Evolutionary conservation across 2,329 filamentous ascomycete species (phyloP), one percentile per base, ranked within the genome.

Genomic region (Aureobasidium sp.): DNA sequence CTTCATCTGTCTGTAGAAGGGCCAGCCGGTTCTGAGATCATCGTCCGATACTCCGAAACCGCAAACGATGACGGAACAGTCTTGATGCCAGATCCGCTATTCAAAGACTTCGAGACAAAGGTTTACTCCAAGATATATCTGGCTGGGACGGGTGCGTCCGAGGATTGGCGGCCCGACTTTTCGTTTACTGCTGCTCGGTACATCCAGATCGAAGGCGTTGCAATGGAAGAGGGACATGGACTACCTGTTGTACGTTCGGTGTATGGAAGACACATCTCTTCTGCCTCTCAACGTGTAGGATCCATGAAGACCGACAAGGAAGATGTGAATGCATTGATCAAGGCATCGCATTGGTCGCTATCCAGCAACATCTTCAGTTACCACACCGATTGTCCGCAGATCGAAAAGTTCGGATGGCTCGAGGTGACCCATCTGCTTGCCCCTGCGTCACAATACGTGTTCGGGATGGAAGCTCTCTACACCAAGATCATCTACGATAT

Each of bases 361-460:
- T 71, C 70, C 42, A 73, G 70, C 49, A 78, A 78, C 64, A 68
- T 78, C 17, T 77, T 77, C 64, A 77, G 75, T 60, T 80, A 79
- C 66, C 78, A 80, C 63, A 80, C 78, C 2, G 77, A 80, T 65
- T 78, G 76, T 61, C 76, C 75, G 6, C 44, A 63, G 48, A 77
- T 78, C 37, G 76, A 80, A 65, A 80, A 80, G 63, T 80, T 80
- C 45, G 78, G 76, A 0, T 80, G 78, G 78, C 72, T 79, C 0
- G 78, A 80, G 66, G 78, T 79, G 6, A 78, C 78, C 1, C 74
- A 76, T 58, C 69, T 80, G 12, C 75, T 80, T 6, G 74, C 75
- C 15, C 76, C 77, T 0, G 74, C 76, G 0, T 78, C 77, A 0
- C 78, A 79, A 60, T 79, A 79, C 57, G 73, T 79, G 25, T 74